phyloP scores from a whole-genome alignment of 2,329 filamentous ascomycete genomes.

The Calonectria multiphialidica region DNA sequence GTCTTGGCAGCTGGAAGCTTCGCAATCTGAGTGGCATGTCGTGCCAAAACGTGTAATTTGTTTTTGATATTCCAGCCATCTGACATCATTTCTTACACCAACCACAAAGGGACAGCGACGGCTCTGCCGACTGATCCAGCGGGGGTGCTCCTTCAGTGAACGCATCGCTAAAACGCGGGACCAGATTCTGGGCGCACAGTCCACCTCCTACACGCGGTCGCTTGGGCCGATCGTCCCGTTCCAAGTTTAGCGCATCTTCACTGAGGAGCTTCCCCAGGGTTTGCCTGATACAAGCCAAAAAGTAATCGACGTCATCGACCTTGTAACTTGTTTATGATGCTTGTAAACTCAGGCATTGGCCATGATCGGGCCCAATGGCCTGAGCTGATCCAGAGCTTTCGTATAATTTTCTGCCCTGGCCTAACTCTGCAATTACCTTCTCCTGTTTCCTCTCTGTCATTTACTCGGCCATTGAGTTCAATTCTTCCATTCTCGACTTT shows the following conservation, averaged over 20 bases:
- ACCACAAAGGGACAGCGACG: not conserved
- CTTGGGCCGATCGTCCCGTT: slow-evolving; percentile 1
- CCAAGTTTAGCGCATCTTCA: slow-evolving; percentile 7
- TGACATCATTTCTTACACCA: slow-evolving; percentile 8
- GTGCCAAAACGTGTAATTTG: not conserved
- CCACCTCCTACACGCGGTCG: not conserved
- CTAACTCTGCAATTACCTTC: not conserved
- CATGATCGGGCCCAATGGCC: not conserved
- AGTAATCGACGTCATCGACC: slow-evolving; percentile 42
- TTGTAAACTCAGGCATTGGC: slow-evolving; percentile 30
- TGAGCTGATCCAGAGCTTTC: not conserved
- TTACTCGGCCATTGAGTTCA: not conserved
- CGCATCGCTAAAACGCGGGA: slow-evolving; percentile 5
- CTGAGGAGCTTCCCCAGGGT: slow-evolving; percentile 4
- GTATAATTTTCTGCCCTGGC: not conserved
- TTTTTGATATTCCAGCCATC: not conserved
- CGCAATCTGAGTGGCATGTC: not conserved
- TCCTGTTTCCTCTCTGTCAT: not conserved
- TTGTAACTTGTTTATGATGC: slow-evolving; percentile 29
- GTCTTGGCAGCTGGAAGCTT: not conserved
- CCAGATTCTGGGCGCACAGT: slow-evolving; percentile 2
- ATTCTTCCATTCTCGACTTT: not conserved
- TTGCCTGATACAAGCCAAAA: slow-evolving; percentile 20
- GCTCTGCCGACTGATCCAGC: not conserved
- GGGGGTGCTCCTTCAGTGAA: not conserved